phyloP scores from a whole-genome alignment of 2,329 filamentous ascomycete genomes.

The Tympanopsis confertula region DNA sequence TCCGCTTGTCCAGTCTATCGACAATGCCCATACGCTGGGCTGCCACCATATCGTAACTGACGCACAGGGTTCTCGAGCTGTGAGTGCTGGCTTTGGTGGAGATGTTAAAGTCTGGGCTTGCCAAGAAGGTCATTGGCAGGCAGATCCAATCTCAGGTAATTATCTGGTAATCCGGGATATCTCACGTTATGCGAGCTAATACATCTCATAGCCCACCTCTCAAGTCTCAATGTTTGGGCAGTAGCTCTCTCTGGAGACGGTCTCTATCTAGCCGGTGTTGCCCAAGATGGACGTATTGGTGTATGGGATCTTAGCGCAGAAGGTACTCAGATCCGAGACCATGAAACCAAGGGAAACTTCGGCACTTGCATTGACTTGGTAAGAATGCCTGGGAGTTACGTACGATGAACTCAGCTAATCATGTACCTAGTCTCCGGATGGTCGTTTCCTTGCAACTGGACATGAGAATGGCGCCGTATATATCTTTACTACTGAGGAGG shows the following conservation, averaged over 20 bases:
- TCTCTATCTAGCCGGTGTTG: constrained; percentile 73
- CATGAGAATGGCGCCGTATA: constrained; percentile 89
- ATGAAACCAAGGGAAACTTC: constrained; percentile 88
- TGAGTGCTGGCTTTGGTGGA: constrained; percentile 80
- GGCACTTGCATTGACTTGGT: constrained; percentile 77
- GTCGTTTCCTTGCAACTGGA: constrained; percentile 76
- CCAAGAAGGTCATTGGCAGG: constrained; percentile 23
- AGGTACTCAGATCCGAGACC: constrained; percentile 60
- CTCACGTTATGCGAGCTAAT: constrained; percentile 11
- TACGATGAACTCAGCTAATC: not conserved
- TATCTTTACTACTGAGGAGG: constrained; percentile 87
- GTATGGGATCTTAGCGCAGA: constrained; percentile 64
- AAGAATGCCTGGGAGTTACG: constrained; percentile 28
- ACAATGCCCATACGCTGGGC: constrained; percentile 72
- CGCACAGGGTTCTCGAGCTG: constrained; percentile 58
- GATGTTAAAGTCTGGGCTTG: constrained; percentile 74
- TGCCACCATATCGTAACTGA: constrained; percentile 78
- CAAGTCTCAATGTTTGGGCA: constrained; percentile 66
- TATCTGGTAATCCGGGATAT: constrained; percentile 38
- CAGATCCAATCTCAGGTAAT: constrained; percentile 38
- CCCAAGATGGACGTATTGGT: constrained; percentile 76
- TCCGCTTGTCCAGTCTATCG: constrained; percentile 67
- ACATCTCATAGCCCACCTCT: constrained; percentile 5
- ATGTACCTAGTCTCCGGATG: constrained; percentile 35
- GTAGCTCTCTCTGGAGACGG: constrained; percentile 77